phyloP scores from a whole-genome alignment of 805 yeast genomes.

The Yamadazyma philogaea region DNA sequence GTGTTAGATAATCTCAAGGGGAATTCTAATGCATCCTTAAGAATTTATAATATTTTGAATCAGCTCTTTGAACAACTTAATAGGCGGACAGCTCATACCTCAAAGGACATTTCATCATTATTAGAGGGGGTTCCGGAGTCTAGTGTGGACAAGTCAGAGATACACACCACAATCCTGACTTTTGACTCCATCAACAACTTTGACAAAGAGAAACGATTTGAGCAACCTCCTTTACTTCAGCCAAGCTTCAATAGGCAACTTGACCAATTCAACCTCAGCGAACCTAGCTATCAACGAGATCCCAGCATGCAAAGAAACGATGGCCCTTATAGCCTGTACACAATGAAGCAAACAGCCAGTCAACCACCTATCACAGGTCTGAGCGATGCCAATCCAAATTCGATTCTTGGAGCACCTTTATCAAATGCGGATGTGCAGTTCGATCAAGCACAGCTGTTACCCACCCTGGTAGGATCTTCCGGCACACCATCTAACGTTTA shows the following conservation, averaged over 20 bases:
- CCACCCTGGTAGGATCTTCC: constrained; percentile 2
- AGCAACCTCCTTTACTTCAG: constrained; percentile 5
- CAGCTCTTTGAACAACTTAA: constrained; percentile 78
- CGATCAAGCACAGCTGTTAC: constrained; percentile 1
- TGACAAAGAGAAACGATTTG: constrained; percentile 1
- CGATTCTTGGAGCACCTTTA: neutral
- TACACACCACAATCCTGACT: constrained; percentile 10
- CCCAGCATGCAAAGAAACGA: neutral
- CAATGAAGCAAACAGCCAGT: neutral
- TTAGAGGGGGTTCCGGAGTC: constrained; percentile 2
- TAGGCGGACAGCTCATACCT: constrained; percentile 57
- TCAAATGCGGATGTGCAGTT: neutral
- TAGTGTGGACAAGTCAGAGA: constrained; percentile 10
- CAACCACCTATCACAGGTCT: neutral
- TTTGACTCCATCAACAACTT: constrained; percentile 13
- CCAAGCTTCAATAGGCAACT: constrained; percentile 8
- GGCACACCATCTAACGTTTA: constrained; percentile 16
- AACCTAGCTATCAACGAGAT: neutral
- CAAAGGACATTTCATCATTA: constrained; percentile 17
- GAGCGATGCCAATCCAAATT: neutral
- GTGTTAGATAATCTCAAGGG: constrained; percentile 70
- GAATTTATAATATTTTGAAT: constrained; percentile 77
- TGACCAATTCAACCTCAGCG: constrained; percentile 4
- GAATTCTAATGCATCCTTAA: constrained; percentile 70
- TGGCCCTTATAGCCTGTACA: constrained; percentile 1